phyloP scores from a whole-genome alignment of 2,329 filamentous ascomycete genomes.

The Monilinia vaccinii-corymbosi region DNA sequence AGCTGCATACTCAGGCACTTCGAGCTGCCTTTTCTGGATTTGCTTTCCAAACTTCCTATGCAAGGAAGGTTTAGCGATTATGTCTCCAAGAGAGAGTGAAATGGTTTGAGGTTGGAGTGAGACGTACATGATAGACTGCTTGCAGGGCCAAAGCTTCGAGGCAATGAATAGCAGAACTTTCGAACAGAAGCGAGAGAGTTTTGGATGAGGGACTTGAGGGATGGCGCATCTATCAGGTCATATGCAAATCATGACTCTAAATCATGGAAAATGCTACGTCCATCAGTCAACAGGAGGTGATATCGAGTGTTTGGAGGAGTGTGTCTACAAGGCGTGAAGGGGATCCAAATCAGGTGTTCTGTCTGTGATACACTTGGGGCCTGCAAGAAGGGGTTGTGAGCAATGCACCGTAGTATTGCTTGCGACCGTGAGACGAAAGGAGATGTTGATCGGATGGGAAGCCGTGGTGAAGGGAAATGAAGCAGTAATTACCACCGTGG shows the following conservation, averaged over 20 bases:
- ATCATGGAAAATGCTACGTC: constrained; percentile 1
- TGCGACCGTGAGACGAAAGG: background rate
- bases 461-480: background rate
- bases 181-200: constrained; percentile 2
- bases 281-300: constrained; percentile 1
- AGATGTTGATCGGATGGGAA: background rate
- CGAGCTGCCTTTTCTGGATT: constrained; percentile 97
- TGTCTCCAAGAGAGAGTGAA: background rate
- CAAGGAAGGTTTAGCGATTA: constrained; percentile 10
- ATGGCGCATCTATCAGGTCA: constrained; percentile 15
- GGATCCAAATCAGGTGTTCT: background rate
- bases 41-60: constrained; percentile 99
- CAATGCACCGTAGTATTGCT: background rate
- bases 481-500: too few species aligned
- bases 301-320: background rate
- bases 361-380: constrained; percentile 7
- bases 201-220: background rate
- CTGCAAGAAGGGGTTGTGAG: constrained; percentile 1
- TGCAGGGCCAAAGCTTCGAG: constrained; percentile 22
- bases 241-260: constrained; percentile 17
- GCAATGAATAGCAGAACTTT: constrained; percentile 15
- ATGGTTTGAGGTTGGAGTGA: background rate
- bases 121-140: constrained; percentile 28
- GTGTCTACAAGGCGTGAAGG: background rate
- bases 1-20: constrained; percentile 97